Percentiles rank a stretch among this genome's conserved stretches.
Evolutionary conservation across 23 red algal species (phyloP).

Genomic region (Gracilaria gracilis): DNA sequence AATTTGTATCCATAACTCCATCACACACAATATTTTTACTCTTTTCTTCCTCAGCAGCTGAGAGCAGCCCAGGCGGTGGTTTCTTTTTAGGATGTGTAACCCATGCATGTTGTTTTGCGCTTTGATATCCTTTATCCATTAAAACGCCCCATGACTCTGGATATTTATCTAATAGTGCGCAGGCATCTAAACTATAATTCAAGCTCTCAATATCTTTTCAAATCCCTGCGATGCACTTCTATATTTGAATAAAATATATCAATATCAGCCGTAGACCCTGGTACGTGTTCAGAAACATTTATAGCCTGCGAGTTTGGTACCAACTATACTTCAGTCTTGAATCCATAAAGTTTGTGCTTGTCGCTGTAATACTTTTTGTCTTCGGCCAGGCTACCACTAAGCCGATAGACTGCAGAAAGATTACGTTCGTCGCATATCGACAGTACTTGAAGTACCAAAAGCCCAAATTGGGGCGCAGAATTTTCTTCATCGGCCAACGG

Average conservation of each 20-base stretch:
- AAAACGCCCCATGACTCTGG: neutral
- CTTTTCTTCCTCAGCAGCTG: neutral
- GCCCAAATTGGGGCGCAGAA: neutral
- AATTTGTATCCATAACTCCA: constrained; percentile 38
- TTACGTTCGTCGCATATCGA: constrained; percentile 30
- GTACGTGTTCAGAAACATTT: neutral
- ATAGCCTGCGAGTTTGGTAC: neutral
- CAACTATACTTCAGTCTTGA: constrained; percentile 13
- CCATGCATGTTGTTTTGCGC: neutral
- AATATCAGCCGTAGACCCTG: constrained; percentile 1
- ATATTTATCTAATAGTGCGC: neutral
- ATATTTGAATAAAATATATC: constrained; percentile 14
- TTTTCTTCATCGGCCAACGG: constrained; percentile 16
- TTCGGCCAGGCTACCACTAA: neutral
- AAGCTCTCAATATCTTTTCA: neutral
- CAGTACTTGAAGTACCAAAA: neutral
- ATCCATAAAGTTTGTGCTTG: constrained; percentile 39
- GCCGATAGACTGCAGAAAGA: constrained; percentile 33
- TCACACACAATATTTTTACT: constrained; percentile 5
- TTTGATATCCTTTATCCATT: constrained; percentile 46
- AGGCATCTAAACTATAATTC: constrained; percentile 7
- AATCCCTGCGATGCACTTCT: neutral
- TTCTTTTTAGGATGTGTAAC: constrained; percentile 8
- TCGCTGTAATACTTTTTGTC: constrained; percentile 1
- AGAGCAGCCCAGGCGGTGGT: neutral